Percentiles rank a stretch among this genome's conserved stretches.
phyloP scores from a whole-genome alignment of 2,329 filamentous ascomycete genomes.

The Phaeoacremonium minimum region DNA sequence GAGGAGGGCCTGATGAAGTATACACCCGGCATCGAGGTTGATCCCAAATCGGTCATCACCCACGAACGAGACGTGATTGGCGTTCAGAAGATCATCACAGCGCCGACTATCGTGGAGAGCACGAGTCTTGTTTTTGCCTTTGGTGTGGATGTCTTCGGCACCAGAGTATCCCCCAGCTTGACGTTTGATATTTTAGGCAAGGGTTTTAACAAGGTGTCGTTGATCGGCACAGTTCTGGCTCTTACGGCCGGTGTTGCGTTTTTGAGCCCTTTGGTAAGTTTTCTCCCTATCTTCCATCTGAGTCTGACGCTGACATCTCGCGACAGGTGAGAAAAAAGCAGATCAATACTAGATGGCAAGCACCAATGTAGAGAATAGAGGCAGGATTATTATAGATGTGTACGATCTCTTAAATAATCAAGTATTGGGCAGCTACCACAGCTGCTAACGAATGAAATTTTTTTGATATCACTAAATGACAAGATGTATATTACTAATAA shows the following conservation, averaged over 20 bases:
- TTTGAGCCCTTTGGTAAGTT: constrained; percentile 79
- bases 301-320: constrained; percentile 23
- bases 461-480: no score
- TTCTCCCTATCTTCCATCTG: constrained; percentile 1
- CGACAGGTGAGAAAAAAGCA: constrained; percentile 58
- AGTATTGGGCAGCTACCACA: no score
- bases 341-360: constrained; percentile 61
- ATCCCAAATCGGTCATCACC: constrained; percentile 74
- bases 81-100: constrained; percentile 67
- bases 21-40: constrained; percentile 72
- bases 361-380: constrained; percentile 17
- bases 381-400: no score
- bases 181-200: constrained; percentile 91
- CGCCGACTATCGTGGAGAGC: constrained; percentile 81
- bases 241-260: constrained; percentile 72
- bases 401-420: no score
- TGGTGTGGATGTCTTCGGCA: constrained; percentile 84
- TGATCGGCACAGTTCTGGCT: constrained; percentile 79
- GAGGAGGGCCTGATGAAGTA: constrained; percentile 84
- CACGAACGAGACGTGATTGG: constrained; percentile 81
- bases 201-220: constrained; percentile 85
- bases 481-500: no score
- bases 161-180: constrained; percentile 79
- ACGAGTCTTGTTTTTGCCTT: constrained; percentile 87
- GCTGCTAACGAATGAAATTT: no score